Percentiles rank a stretch among this genome's conserved stretches.
phyloP scores from a whole-genome alignment of 129 eudicot species.

The Pulicaria dysenterica region DNA sequence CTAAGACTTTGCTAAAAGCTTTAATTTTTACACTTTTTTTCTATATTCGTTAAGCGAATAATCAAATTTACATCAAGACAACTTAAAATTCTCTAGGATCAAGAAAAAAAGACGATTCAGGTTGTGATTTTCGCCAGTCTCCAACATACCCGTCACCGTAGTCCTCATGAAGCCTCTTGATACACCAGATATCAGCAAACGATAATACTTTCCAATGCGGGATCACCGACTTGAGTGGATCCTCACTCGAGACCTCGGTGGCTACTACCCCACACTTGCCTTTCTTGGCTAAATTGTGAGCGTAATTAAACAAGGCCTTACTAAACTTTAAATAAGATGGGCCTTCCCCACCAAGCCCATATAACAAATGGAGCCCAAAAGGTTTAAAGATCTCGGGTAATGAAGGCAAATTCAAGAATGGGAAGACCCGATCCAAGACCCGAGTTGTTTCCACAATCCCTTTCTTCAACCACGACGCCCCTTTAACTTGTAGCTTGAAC shows the following conservation, averaged over 20 bases:
- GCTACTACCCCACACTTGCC: slow-evolving; percentile 84
- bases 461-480: slow-evolving; percentile 67
- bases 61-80: background rate
- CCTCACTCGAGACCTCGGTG: slow-evolving; percentile 76
- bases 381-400: slow-evolving; percentile 83
- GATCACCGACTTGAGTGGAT: slow-evolving; percentile 68
- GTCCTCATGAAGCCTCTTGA: slow-evolving; percentile 81
- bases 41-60: background rate
- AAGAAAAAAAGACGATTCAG: slow-evolving; percentile 78
- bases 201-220: slow-evolving; percentile 93
- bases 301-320: slow-evolving; percentile 65
- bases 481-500: slow-evolving; percentile 70
- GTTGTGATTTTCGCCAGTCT: slow-evolving; percentile 91
- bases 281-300: slow-evolving; percentile 78
- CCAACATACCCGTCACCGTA: slow-evolving; percentile 84
- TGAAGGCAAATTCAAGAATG: slow-evolving; percentile 75
- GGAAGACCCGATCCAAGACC: slow-evolving; percentile 72
- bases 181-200: slow-evolving; percentile 87
- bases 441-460: slow-evolving; percentile 67
- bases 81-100: slow-evolving; percentile 87
- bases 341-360: slow-evolving; percentile 96
- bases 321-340: slow-evolving; percentile 50
- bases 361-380: slow-evolving; percentile 82
- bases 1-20: slow-evolving; percentile 23
- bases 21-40: slow-evolving; percentile 12